Evolutionary conservation across 371 early-diverging fungal species (phyloP), one percentile per base, ranked within the genome.

Genomic region (Mucor sp.): DNA sequence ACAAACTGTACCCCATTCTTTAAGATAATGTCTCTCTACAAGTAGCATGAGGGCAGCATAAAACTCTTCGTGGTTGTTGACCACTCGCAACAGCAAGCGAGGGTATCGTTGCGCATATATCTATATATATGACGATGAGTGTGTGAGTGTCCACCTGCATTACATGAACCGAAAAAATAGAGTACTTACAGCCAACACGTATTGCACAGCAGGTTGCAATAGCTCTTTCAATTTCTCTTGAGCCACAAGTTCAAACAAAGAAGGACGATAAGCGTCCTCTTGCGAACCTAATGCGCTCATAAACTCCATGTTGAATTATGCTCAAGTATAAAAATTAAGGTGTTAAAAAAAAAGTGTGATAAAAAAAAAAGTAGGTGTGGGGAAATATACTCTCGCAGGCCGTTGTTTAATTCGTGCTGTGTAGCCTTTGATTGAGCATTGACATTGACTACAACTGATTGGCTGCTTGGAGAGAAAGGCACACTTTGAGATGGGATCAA

Each of bases 61-160:
- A 21, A 90, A 81, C 69, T 96, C 94, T 68, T 94, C 94, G 68
- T 89, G 90, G 70, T 87, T 76, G 75, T 93, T 92, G 25, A 91
- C 90, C 37, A 94, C 67, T 55, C 88, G 89, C 32, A 96, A 75
- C 25, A 95, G 80, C 58, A 93, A 84, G 30, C 95, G 87, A 27
- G 96, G 96, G 69, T 95, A 92, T 62, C 97, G 77, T 78, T 94
- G 94, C 11, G 95, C 95, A 75, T 93, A 95, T n/a, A 93, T 89
- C 88, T 66, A 35, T 35, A 63, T 7, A n/a, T 5, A 8, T n/a
- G n/a, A n/a, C n/a, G n/a, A n/a, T n/a, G n/a, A n/a, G n/a, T n/a
- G n/a, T n/a, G 35, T 9, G n/a, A 74, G 44, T 17, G 44, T 47
- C 11, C 21, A 27, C 14, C 3, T 9, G 47, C 32, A 44, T 21